Evolutionary conservation across 2,329 filamentous ascomycete species (phyloP).

Genomic region (Aspergillus caelatus): DNA sequence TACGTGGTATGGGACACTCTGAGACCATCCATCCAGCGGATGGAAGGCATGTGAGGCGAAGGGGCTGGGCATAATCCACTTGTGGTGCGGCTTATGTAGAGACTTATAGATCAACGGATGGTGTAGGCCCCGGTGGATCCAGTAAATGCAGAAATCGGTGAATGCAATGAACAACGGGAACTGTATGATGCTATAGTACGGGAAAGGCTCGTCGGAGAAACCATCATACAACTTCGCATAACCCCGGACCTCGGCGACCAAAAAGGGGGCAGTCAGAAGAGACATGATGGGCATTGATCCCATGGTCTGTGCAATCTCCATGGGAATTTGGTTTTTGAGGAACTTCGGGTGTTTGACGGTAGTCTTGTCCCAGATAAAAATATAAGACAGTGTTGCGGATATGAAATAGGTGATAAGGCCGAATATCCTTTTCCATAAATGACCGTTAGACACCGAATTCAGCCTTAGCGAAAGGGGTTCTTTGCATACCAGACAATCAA

Average conservation of each 20-base stretch:
- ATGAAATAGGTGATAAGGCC: conserved; percentile 82
- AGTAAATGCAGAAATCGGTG: conserved; percentile 89
- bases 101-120: conserved; percentile 80
- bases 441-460: conserved; percentile 10
- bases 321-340: conserved; percentile 85
- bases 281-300: conserved; percentile 80
- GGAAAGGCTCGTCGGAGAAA: conserved; percentile 72
- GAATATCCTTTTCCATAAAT: conserved; percentile 67
- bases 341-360: conserved; percentile 90
- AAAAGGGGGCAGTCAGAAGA: conserved; percentile 76
- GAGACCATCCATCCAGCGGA: conserved; percentile 85
- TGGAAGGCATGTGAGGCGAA: conserved; percentile 94
- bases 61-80: conserved; percentile 98
- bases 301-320: conserved; percentile 83
- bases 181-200: conserved; percentile 77
- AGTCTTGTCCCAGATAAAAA: conserved; percentile 88
- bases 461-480: background rate
- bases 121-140: conserved; percentile 85
- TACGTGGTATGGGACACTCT: conserved; percentile 88
- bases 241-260: conserved; percentile 80
- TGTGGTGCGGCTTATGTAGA: conserved; percentile 97
- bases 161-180: conserved; percentile 87
- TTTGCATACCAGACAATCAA: conserved; percentile 77
- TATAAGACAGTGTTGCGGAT: conserved; percentile 79
- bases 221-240: conserved; percentile 85